phyloP scores from a whole-genome alignment of 768 basidiomycete genomes.

The Kwoniella bestiolae region DNA sequence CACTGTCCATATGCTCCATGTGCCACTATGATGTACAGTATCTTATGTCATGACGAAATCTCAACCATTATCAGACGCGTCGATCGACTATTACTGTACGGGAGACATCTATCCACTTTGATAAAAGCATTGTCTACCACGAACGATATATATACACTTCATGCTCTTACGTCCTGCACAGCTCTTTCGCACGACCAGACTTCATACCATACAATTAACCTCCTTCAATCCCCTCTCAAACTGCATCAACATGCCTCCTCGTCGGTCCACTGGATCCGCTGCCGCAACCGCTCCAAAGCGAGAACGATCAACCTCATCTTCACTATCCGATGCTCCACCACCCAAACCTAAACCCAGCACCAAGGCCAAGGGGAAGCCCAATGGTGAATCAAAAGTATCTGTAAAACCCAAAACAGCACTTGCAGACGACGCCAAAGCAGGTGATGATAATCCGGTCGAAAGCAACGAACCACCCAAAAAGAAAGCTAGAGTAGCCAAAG shows the following conservation, averaged over 20 bases:
- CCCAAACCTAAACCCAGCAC: slow-evolving; percentile 6
- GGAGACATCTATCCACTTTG: too few relatives aligned
- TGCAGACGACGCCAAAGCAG: slow-evolving; percentile 11
- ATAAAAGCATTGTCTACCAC: too few relatives aligned
- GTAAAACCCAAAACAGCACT: slow-evolving; percentile 9
- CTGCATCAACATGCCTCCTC: slow-evolving; percentile 16
- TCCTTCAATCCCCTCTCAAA: background rate
- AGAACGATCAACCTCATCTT: slow-evolving; percentile 22
- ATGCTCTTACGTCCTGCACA: background rate
- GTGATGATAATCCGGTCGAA: slow-evolving; percentile 10
- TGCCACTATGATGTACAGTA: too few relatives aligned
- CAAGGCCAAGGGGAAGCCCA: slow-evolving; percentile 1
- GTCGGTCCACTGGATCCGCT: slow-evolving; percentile 10
- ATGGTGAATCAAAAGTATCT: slow-evolving; percentile 14
- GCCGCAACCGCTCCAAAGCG: slow-evolving; percentile 17
- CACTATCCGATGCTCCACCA: slow-evolving; percentile 13
- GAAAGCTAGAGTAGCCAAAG: slow-evolving; percentile 35
- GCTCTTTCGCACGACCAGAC: background rate
- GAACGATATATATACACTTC: too few relatives aligned
- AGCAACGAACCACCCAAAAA: slow-evolving; percentile 29
- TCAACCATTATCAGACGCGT: too few relatives aligned
- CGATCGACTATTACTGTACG: too few relatives aligned
- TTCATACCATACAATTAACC: background rate
- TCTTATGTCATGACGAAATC: too few relatives aligned
- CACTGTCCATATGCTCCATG: too few relatives aligned